phyloP scores from a whole-genome alignment of 1,284 basidiomycete species.

The Pseudozyma sp. region DNA sequence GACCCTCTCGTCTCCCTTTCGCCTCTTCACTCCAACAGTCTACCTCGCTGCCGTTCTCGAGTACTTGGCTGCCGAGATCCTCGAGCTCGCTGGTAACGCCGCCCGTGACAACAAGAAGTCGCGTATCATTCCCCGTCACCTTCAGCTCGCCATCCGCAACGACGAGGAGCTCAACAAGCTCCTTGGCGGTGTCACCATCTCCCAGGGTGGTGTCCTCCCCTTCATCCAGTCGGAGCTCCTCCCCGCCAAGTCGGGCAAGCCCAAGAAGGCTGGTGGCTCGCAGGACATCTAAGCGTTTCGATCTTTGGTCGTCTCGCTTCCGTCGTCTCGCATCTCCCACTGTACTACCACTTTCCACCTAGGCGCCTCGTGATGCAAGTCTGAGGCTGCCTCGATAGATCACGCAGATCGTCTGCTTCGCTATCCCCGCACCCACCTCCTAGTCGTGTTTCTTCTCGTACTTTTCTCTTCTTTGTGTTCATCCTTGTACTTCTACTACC shows the following conservation, averaged over 20 bases:
- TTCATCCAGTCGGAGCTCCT: conserved; percentile 88
- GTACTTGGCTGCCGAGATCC: conserved; percentile 90
- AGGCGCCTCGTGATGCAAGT: conserved; percentile 8
- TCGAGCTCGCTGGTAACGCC: conserved; percentile 93
- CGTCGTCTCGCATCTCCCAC: conserved; percentile 28
- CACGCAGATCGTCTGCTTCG: conserved; percentile 8
- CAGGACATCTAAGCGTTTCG: conserved; percentile 62
- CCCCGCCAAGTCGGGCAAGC: conserved; percentile 76
- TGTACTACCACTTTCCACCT: conserved; percentile 20
- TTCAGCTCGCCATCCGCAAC: conserved; percentile 92
- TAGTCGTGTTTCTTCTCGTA: conserved; percentile 21
- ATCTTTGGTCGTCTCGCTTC: conserved; percentile 9
- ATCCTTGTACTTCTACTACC: conserved; percentile 60
- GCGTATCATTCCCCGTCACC: conserved; percentile 92
- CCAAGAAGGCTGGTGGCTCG: conserved; percentile 66
- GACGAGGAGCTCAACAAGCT: conserved; percentile 84
- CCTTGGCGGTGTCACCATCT: conserved; percentile 73
- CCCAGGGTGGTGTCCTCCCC: conserved; percentile 89
- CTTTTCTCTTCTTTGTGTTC: conserved; percentile 51
- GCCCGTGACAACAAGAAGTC: conserved; percentile 95
- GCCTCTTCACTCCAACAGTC: conserved; percentile 72
- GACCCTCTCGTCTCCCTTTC: conserved; percentile 1
- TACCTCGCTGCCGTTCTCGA: conserved; percentile 90
- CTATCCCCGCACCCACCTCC: conserved; percentile 13
- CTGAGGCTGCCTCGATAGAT: conserved; percentile 25